A percentile compares a stretch with the other conserved stretches of the same genome.
Conservation (phyloP, 768 basidiomycete genomes). For the Trichaptum fuscoviolaceum region DNA sequence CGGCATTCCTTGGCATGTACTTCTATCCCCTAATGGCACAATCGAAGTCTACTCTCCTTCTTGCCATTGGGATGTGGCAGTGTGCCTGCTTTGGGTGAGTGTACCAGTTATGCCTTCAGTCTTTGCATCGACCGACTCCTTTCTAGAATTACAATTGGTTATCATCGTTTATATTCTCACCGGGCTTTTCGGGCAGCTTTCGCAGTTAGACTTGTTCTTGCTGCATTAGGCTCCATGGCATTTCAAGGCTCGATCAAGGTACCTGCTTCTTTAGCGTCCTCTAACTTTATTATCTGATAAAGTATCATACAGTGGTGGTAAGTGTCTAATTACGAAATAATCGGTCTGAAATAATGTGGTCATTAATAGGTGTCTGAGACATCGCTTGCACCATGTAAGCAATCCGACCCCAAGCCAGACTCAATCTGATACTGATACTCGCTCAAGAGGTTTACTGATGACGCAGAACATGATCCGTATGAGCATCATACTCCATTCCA, state of each 20-base stretch:
- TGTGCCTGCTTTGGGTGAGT: slow-evolving; percentile 64
- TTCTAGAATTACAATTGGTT: slow-evolving; percentile 64
- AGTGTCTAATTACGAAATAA: slow-evolving; percentile 10
- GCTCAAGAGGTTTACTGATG: slow-evolving; percentile 60
- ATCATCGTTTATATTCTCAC: slow-evolving; percentile 78
- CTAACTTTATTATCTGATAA: background rate
- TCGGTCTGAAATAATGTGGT: background rate
- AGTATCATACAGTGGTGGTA: slow-evolving; percentile 43
- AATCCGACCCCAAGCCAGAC: background rate
- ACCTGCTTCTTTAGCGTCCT: slow-evolving; percentile 11
- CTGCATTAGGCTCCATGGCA: slow-evolving; percentile 63
- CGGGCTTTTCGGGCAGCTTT: slow-evolving; percentile 57
- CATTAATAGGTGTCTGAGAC: slow-evolving; percentile 54
- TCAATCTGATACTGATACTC: background rate
- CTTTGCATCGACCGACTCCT: background rate
- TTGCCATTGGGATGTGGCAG: slow-evolving; percentile 64
- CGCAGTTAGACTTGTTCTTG: slow-evolving; percentile 51
- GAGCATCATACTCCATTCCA: slow-evolving; percentile 16
- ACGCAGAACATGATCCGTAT: slow-evolving; percentile 63
- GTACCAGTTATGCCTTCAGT: background rate
- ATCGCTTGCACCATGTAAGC: slow-evolving; percentile 70
- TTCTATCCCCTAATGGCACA: slow-evolving; percentile 42
- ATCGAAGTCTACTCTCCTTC: slow-evolving; percentile 38
- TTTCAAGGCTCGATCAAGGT: slow-evolving; percentile 82
- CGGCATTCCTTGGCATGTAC: slow-evolving; percentile 47